Percentiles rank a stretch among this genome's conserved stretches.
Conservation (phyloP, 2,329 filamentous ascomycete species). For the Aspergillus sp. region DNA sequence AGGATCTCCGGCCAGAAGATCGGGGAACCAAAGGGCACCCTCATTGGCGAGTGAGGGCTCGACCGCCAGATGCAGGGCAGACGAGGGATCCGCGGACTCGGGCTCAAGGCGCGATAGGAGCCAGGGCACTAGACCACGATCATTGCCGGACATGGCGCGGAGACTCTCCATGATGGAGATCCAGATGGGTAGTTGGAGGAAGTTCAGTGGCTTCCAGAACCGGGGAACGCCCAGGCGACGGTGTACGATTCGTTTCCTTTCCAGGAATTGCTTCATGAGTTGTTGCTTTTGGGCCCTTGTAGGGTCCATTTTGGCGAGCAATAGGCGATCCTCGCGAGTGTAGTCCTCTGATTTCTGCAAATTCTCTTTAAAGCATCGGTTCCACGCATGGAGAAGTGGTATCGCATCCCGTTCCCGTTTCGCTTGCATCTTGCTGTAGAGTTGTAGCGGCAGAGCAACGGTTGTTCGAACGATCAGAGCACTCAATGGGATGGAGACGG, state of each 20-base stretch:
- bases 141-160: conserved; percentile 49
- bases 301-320: conserved; percentile 14
- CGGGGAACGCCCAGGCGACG: conserved; percentile 36
- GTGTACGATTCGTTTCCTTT: conserved; percentile 33
- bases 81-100: conserved; percentile 14
- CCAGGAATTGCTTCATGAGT: conserved; percentile 23
- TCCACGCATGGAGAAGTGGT: conserved; percentile 47
- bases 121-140: conserved; percentile 44
- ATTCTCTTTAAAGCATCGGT: conserved; percentile 5
- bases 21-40: conserved; percentile 63
- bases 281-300: conserved; percentile 15
- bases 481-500: conserved; percentile 55
- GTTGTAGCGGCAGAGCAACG: conserved; percentile 51
- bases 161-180: conserved; percentile 51
- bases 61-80: conserved; percentile 31
- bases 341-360: conserved; percentile 14
- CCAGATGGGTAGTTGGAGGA: conserved; percentile 51
- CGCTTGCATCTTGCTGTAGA: conserved; percentile 45
- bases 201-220: conserved; percentile 35
- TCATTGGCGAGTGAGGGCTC: conserved; percentile 57
- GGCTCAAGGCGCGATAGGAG: conserved; percentile 32
- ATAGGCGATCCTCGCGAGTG: conserved; percentile 5
- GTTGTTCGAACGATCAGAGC: conserved; percentile 54
- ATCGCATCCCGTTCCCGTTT: conserved; percentile 45
- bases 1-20: conserved; percentile 58